These are phyloP conservation scores for Umbelopsis isabellina DNA, from an alignment of 192 early-diverging fungal species.

Conservation along the genomic window DNA sequence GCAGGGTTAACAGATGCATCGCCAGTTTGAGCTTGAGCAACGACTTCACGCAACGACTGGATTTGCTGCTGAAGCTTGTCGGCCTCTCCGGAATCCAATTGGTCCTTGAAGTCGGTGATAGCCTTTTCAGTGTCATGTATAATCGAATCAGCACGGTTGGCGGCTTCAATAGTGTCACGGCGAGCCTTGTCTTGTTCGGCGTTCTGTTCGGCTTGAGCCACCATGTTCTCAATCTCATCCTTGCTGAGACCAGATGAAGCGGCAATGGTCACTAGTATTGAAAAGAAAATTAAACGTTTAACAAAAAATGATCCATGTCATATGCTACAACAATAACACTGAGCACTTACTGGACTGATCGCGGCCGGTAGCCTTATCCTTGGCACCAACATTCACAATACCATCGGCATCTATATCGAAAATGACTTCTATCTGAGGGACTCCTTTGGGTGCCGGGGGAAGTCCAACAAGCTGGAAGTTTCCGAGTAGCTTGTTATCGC, in stretches of 20 bases:
- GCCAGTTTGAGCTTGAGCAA: conserved; percentile 70
- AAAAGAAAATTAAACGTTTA: background rate
- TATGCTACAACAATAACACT: background rate
- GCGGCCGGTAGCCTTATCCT: conserved; percentile 91
- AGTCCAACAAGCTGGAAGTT: conserved; percentile 92
- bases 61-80: conserved; percentile 85
- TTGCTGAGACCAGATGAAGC: conserved; percentile 89
- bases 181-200: conserved; percentile 92
- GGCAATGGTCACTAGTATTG: conserved; percentile 77
- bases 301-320: background rate
- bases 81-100: conserved; percentile 82
- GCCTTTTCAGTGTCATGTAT: conserved; percentile 92
- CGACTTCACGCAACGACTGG: conserved; percentile 72
- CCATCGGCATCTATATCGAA: conserved; percentile 99
- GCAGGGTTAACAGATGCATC: conserved; percentile 72
- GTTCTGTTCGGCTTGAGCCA: conserved; percentile 83
- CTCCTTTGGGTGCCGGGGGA: conserved; percentile 91
- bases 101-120: conserved; percentile 94
- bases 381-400: conserved; percentile 95
- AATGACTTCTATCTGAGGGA: conserved; percentile 94
- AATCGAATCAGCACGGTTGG: conserved; percentile 88
- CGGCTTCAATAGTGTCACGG: conserved; percentile 93
- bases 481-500: conserved; percentile 96
- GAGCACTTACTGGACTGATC: conserved; percentile 71
- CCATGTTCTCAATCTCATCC: conserved; percentile 94